Evolutionary conservation across 139 green algal species (phyloP), one percentile per base, ranked within the genome.

Genomic region (Asterochloris erici): DNA sequence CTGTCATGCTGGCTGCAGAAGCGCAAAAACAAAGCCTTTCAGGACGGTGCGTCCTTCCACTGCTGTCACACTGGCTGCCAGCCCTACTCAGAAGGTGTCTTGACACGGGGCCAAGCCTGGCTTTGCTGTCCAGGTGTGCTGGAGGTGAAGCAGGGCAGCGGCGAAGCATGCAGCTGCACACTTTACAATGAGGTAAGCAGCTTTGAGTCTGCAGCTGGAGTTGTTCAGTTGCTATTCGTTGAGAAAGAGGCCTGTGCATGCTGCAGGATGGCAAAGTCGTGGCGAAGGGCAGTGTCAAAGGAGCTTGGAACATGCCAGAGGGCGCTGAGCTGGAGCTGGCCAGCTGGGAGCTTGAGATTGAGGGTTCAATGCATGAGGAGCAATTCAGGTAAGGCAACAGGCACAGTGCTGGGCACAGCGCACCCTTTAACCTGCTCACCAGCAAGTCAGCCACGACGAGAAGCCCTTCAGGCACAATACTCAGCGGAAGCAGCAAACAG

Each of bases 261-360:
- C 54, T 75, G 63, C 78, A 91, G 87, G 88, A 92, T 26, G 89
- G 90, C 84, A 92, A 94, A 82, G 24, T 83, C 12, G 79, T 95
- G 0, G 82, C 68, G 15, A 83, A 86, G 62, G 78, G 82, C 6
- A 85, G 78, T 68, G 79, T 89, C 19, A 83, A 82, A 11, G 86
- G 83, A 19, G 26, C 84, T 21, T 77, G 71, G 12, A 63, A 79
- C 64, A 89, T 94, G 84, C 85, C 82, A 12, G 79, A 71, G 4
- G 88, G 84, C 17, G 86, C 75, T 26, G 81, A 86, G 0, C 68
- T 93, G 28, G 78, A 89, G 38, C 70, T 95, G 13, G 86, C 85
- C 54, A 88, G 77, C 77, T 94, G 86, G 84, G 85, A 92, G 71
- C 28, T 90, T 11, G 92, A 96, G 82, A 82, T 92, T 14, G 88